Evolutionary conservation across 106 monocot species (phyloP).

Genomic region (Phalaenopsis aphrodite): DNA sequence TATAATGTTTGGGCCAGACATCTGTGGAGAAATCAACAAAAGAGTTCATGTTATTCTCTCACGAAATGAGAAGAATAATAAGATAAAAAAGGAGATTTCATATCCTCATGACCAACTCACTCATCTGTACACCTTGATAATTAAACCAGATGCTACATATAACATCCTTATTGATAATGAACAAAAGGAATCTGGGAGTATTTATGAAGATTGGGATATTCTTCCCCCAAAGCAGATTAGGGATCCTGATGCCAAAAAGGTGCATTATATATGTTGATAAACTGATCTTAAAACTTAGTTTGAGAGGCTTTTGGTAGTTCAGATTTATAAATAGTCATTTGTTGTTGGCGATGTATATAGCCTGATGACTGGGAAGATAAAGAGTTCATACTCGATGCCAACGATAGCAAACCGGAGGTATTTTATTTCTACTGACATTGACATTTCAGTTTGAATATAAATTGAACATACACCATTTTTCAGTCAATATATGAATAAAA

Average conservation of each 20-base stretch:
- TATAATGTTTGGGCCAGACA: conserved; percentile 57
- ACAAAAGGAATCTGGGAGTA: conserved; percentile 44
- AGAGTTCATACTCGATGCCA: conserved; percentile 55
- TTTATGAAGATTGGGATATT: conserved; percentile 44
- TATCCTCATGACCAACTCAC: conserved; percentile 49
- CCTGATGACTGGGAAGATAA: conserved; percentile 77
- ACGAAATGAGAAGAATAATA: conserved; percentile 38
- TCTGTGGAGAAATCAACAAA: conserved; percentile 35
- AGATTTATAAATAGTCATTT: background rate
- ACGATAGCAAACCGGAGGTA: conserved; percentile 70
- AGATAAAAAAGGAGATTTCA: conserved; percentile 48
- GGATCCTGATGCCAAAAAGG: conserved; percentile 77
- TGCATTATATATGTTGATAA: background rate
- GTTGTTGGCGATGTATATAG: conserved; percentile 19
- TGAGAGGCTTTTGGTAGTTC: background rate
- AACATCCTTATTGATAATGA: conserved; percentile 53
- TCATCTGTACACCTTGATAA: conserved; percentile 52
- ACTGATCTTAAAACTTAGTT: background rate
- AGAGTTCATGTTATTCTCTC: conserved; percentile 50
- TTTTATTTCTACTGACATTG: background rate
- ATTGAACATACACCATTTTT: no score
- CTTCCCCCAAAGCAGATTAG: conserved; percentile 56
- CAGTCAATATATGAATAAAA: no score
- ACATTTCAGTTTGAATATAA: background rate
- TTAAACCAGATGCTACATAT: conserved; percentile 43